Percentiles rank a stretch among this genome's conserved stretches.
Evolutionary conservation across 202 grass and related monocot genomes (phyloP).

Genomic region (Panicum virgatum): DNA sequence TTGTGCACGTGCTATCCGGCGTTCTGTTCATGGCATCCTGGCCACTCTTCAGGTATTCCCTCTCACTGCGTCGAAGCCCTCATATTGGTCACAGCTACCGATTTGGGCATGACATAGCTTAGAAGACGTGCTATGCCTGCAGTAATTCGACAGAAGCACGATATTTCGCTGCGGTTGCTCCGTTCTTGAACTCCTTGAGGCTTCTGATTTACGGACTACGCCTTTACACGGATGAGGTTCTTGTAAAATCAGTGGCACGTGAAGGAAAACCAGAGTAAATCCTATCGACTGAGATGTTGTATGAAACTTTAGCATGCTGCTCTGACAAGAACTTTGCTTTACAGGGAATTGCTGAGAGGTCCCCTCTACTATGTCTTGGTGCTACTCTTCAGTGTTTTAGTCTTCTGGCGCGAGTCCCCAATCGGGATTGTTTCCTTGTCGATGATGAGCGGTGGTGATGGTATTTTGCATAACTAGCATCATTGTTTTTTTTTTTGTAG

Average conservation of each 20-base stretch:
- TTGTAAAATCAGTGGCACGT: conserved; percentile 85
- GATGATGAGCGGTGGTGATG: conserved; percentile 93
- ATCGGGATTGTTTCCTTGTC: conserved; percentile 75
- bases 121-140: conserved; percentile 23
- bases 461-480: conserved; percentile 32
- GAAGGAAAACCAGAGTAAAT: conserved; percentile 94
- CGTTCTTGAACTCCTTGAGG: conserved; percentile 66
- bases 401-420: conserved; percentile 87
- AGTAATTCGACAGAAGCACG: conserved; percentile 62
- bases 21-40: conserved; percentile 91
- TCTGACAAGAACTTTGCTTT: conserved; percentile 24
- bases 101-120: not conserved
- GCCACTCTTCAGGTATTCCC: conserved; percentile 79
- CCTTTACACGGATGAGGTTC: conserved; percentile 63
- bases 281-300: not conserved
- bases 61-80: not conserved
- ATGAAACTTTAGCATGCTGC: not conserved
- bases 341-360: conserved; percentile 85
- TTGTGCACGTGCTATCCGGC: conserved; percentile 83
- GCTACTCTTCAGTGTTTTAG: conserved; percentile 59
- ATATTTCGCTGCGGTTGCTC: conserved; percentile 79
- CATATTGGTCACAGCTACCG: not conserved
- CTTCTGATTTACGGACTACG: conserved; percentile 69
- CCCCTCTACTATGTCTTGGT: conserved; percentile 78
- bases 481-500: not conserved